Conservation (phyloP, 2,329 filamentous ascomycete species). For the Apiospora hydei region DNA sequence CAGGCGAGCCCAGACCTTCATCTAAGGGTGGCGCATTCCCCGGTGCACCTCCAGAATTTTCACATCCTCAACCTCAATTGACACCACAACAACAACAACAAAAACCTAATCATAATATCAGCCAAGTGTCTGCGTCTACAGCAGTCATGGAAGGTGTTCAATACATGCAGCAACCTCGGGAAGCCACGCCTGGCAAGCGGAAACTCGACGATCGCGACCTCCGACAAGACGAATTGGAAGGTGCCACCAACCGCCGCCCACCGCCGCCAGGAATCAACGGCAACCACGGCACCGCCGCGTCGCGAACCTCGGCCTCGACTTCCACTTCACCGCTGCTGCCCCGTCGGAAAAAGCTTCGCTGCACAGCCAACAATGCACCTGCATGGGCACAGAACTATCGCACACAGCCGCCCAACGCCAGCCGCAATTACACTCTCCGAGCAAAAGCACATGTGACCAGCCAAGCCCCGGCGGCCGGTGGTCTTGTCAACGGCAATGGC, state of each 20-base stretch:
- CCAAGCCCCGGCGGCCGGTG: conserved; percentile 24
- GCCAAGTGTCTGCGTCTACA: neutral
- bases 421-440: conserved; percentile 16
- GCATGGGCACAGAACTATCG: neutral
- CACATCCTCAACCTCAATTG: conserved; percentile 35
- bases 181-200: conserved; percentile 52
- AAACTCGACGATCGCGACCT: conserved; percentile 58
- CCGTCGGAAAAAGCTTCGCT: conserved; percentile 47
- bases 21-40: conserved; percentile 22
- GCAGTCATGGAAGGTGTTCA: conserved; percentile 28
- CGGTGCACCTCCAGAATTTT: conserved; percentile 20
- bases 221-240: conserved; percentile 58
- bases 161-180: conserved; percentile 41
- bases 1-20: conserved; percentile 23
- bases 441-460: conserved; percentile 29
- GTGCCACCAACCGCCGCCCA: conserved; percentile 50
- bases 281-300: conserved; percentile 35
- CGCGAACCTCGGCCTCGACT: neutral
- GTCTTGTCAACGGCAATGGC: conserved; percentile 35
- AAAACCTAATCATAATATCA: conserved; percentile 25
- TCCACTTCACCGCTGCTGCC: conserved; percentile 44
- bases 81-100: conserved; percentile 35
- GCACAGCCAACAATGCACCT: neutral
- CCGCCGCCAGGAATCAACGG: conserved; percentile 60
- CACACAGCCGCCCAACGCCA: neutral